Percentiles rank a stretch among this genome's conserved stretches.
These are phyloP conservation scores for Lipomyces starkeyi DNA, from an alignment of 805 yeast genomes.

Conservation along the genomic window DNA sequence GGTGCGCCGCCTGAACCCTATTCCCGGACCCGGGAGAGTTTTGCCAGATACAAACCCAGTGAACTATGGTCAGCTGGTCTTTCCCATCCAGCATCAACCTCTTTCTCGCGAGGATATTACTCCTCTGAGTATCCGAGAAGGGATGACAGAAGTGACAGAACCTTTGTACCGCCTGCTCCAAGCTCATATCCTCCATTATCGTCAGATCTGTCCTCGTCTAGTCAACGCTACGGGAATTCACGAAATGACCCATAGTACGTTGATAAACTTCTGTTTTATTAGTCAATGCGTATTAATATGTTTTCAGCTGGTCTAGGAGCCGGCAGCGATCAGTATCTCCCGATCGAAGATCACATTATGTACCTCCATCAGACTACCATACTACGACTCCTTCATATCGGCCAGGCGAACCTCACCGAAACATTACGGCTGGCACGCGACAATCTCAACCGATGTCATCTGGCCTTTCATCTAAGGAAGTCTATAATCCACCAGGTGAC, in stretches of 20 bases:
- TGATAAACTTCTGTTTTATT: not conserved
- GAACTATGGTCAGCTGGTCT: not conserved
- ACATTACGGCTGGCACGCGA: not conserved
- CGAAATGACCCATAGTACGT: slow-evolving; percentile 15
- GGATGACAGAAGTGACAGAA: slow-evolving; percentile 5
- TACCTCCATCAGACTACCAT: slow-evolving; percentile 9
- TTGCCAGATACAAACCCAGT: slow-evolving; percentile 4
- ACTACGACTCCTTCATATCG: slow-evolving; percentile 9
- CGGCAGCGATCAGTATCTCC: slow-evolving; percentile 35
- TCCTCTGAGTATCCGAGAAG: not conserved
- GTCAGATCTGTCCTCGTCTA: not conserved
- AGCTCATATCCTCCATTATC: slow-evolving; percentile 6
- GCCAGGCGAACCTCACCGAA: slow-evolving; percentile 5
- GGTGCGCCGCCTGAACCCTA: slow-evolving; percentile 31
- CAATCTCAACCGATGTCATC: slow-evolving; percentile 5
- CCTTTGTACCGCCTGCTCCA: not conserved
- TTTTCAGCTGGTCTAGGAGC: slow-evolving; percentile 4
- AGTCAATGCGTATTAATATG: not conserved
- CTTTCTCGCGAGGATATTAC: slow-evolving; percentile 16
- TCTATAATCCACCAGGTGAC: slow-evolving; percentile 16
- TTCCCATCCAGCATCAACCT: not conserved
- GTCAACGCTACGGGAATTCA: not conserved
- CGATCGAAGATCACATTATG: slow-evolving; percentile 21
- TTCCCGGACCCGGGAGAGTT: slow-evolving; percentile 24
- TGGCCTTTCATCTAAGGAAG: not conserved